Base-by-base conservation (phyloP, 1,139 yeast genomes). In the Lodderomyces parapsilosis region DNA sequence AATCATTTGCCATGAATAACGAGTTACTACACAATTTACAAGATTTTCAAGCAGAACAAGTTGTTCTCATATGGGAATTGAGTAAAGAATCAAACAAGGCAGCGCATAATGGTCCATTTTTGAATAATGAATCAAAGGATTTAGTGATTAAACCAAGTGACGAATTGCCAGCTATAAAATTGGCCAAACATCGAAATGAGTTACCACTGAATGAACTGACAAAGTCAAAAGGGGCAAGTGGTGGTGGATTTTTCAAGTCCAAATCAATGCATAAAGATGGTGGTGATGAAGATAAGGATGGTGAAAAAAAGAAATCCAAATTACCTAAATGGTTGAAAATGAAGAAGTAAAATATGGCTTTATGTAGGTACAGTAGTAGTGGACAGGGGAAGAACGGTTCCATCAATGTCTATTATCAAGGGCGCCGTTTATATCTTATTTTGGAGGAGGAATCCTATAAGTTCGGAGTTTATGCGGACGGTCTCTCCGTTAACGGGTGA, bases 121-220 rank as follows among this genome's bases (percentile, higher is more conserved):
- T 59, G 17, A 48, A 56, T 20, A 51, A 53, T 10, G 54, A 49
- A 2, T 19, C 36, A 8, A 22, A 31, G 9, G 46, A 55, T 5
- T 47, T 47, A 11, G 56, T 52, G 4, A 46, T 56, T 15, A 62
- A 58, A 43, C 49, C 49, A 9, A 57, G 60, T 30, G 54, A 53
- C 22, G 71, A 74, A 19, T 65, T 75, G 25, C 78, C 76, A 2
- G 76, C 69, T 43, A 61, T 72, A 18, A 54, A 63, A 14, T 50
- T 71, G 37, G 78, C 73, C 36, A 50, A 53, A 2, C 59, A 59
- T 36, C 57, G 77, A 46, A 57, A 59, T 2, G 52, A 57, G 17
- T 49, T 69, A 28, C 62, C 63, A n/a, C 56, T 48, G 27, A 56
- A 37, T 37, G 14, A 10, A 13, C 24, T 17, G 7, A 17, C 14